phyloP scores from a whole-genome alignment of 306 rosid species.

The Quercus suber region DNA sequence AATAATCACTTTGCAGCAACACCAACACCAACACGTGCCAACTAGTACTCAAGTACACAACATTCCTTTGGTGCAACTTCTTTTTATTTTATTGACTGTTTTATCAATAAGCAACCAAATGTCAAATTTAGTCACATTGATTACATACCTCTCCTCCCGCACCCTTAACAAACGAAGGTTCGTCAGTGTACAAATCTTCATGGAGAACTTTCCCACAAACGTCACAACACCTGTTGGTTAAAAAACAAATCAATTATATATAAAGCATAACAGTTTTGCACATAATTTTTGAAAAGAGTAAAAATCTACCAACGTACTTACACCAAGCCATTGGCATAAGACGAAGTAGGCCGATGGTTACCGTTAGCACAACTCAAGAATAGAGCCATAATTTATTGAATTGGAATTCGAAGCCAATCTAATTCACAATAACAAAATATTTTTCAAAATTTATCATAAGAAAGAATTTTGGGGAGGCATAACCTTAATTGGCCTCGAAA shows the following conservation, averaged over 20 bases:
- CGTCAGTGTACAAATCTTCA: slow-evolving; percentile 11
- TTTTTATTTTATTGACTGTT: too few species aligned
- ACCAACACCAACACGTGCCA: too few species aligned
- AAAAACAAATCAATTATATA: background rate
- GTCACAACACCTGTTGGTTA: slow-evolving; percentile 18
- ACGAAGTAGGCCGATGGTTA: background rate
- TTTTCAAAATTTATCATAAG: too few species aligned
- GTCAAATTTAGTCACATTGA: background rate
- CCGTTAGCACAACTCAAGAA: background rate
- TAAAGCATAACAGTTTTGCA: background rate
- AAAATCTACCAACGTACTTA: background rate
- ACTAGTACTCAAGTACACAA: too few species aligned
- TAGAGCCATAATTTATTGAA: background rate
- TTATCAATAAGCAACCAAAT: background rate
- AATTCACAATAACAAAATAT: too few species aligned
- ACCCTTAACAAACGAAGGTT: slow-evolving; percentile 17
- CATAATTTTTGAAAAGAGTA: background rate
- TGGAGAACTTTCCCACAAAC: slow-evolving; percentile 35
- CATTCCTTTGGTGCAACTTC: too few species aligned
- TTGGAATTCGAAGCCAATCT: background rate
- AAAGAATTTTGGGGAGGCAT: background rate
- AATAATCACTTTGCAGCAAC: too few species aligned
- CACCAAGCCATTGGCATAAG: background rate
- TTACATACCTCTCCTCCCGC: slow-evolving; percentile 22
- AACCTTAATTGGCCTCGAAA: background rate